phyloP scores from a whole-genome alignment of 257 asterid species.

The Solanum neorickii region DNA sequence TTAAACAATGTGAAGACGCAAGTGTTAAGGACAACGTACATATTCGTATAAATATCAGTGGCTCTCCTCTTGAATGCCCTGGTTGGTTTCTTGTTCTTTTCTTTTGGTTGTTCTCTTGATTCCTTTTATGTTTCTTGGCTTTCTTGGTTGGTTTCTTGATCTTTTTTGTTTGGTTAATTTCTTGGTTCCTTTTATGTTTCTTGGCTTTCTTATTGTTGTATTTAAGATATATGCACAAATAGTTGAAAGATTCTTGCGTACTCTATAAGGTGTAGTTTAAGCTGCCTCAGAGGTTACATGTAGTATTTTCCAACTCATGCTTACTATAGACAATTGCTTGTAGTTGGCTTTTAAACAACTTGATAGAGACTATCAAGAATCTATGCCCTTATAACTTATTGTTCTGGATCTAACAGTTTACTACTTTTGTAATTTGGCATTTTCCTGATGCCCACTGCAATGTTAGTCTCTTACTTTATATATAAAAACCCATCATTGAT shows the following conservation, averaged over 20 bases:
- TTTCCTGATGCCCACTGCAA: not conserved
- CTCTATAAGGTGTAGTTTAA: not conserved
- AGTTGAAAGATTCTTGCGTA: not conserved
- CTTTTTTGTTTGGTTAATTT: not conserved
- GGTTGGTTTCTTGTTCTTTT: constrained; percentile 31
- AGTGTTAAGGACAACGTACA: constrained; percentile 61
- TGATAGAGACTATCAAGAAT: not conserved
- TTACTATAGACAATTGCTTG: not conserved
- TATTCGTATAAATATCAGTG: constrained; percentile 65
- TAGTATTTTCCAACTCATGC: not conserved
- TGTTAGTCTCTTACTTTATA: not conserved
- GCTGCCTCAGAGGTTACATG: not conserved
- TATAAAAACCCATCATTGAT: not conserved
- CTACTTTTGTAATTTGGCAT: not conserved
- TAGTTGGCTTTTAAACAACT: not conserved
- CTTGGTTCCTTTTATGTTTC: not conserved
- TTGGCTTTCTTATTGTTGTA: not conserved
- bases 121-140: not conserved
- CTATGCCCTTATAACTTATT: not conserved
- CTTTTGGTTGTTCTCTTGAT: not conserved
- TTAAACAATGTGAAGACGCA: constrained; percentile 41
- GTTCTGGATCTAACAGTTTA: not conserved
- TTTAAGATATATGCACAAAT: not conserved
- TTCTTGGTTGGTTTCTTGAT: not conserved
- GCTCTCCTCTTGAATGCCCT: constrained; percentile 95